Base-by-base conservation (phyloP, 257 asterid species). In the Ilex asprella region DNA sequence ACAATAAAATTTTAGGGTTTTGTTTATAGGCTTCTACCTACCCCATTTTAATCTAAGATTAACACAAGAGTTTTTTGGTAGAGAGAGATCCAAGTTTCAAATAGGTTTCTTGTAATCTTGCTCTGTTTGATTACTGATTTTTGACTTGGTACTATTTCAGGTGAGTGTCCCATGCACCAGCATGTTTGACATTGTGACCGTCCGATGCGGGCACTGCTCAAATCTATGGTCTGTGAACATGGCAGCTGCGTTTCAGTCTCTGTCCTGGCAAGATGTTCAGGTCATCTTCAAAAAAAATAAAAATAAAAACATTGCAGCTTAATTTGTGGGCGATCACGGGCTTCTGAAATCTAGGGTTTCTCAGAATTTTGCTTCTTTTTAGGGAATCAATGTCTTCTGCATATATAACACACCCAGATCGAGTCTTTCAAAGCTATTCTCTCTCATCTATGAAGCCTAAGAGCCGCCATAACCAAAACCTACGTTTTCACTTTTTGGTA, bases 111-210 rank as follows among this genome's bases (percentile, higher is more conserved):
- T 21, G 27, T 21, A 21, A 21, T 21, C 27, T 35, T 35, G 41
- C 5, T 35, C 41, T 35, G 8, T 35, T 35, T 21, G 27, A 35
- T 35, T 4, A 35, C 41, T 35, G 8, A 35, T 35, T 8, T 35
- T 43, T 12, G 10, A 11, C 2, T 57, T 61, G 61, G 16, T 75
- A 13, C 5, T 51, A 47, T 50, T 80, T 69, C 79, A 89, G 96
- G 96, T 89, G 73, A 86, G 95, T 73, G 96, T 89, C 62, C 96
- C 96, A 81, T 86, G 95, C 90, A 86, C 79, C 54, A 86, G 79
- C 79, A 73, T 86, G 76, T 71, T 73, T 50, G 96, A 89, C 59
- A 76, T 81, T 2, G 96, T 89, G 95, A 89, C 96, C 49, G 94
- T 89, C 71, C 84, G 96, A 72, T 89, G 96, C 59, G 96, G 96